Percentiles rank a stretch among this genome's conserved stretches.
These are phyloP conservation scores for Nyctanthes arbortristis DNA, from an alignment of 257 asterid genomes.

Conservation along the genomic window DNA sequence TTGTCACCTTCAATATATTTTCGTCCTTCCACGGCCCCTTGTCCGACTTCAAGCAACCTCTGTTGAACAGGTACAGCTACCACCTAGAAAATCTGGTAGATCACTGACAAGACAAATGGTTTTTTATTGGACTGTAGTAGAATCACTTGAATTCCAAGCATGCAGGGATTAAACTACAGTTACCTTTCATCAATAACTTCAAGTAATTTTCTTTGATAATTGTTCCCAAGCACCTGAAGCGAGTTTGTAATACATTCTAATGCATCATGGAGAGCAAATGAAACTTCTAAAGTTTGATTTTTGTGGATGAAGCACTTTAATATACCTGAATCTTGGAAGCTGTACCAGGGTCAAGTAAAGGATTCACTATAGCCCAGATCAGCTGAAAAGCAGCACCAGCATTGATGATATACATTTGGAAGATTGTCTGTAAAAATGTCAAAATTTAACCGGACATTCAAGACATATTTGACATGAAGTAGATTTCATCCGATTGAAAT, in stretches of 20 bases:
- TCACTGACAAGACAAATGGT: slow-evolving; percentile 34
- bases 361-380: slow-evolving; percentile 51
- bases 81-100: slow-evolving; percentile 54
- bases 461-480: not conserved
- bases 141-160: not conserved
- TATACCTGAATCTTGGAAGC: slow-evolving; percentile 46
- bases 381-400: slow-evolving; percentile 58
- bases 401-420: slow-evolving; percentile 51
- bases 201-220: slow-evolving; percentile 42
- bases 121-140: slow-evolving; percentile 12
- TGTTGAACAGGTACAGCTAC: slow-evolving; percentile 45
- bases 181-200: slow-evolving; percentile 57
- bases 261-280: slow-evolving; percentile 1
- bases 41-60: slow-evolving; percentile 49
- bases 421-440: slow-evolving; percentile 40
- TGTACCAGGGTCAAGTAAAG: slow-evolving; percentile 54
- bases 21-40: slow-evolving; percentile 59
- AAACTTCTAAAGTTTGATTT: not conserved
- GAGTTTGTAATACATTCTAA: not conserved
- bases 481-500: not conserved
- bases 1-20: slow-evolving; percentile 34
- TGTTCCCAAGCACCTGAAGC: slow-evolving; percentile 47
- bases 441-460: no score
- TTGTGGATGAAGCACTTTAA: not conserved
- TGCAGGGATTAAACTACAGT: slow-evolving; percentile 11